Base-by-base conservation (phyloP, 441 rosid species). In the Omphalea diandra region DNA sequence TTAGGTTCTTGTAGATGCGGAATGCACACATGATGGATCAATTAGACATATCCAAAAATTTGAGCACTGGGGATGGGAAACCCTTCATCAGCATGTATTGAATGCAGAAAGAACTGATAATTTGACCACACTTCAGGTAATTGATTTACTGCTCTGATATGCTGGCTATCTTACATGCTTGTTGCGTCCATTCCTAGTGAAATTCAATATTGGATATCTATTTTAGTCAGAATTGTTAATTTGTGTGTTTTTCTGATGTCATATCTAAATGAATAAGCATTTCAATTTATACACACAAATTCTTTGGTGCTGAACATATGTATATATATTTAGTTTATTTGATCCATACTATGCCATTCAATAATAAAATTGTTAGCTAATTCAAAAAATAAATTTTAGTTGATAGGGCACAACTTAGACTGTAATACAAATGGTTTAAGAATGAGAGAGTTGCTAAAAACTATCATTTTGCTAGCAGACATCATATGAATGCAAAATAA, bases 1-100 rank as follows among this genome's bases (percentile, higher is more conserved):
- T 73, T 83, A 94, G 97, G 93, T 94, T 53, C 96, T 94, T 44
- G 98, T 94, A 62, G 98, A 94, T 84, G 98, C 98, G 53, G 98
- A 91, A 73, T 94, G 97, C 80, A 94, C 97, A 62, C 98, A 91
- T 78, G 98, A 94, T 79, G 98, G 98, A 17, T 94, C 98, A 33
- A 80, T 91, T 59, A 85, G 79, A 73, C 97, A 91, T 73, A 78
- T 94, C 69, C 97, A 91, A 72, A 94, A 94, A 74, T 94, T 87
- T 85, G 98, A 91, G 77, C 83, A 85, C 10, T 94, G 97, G 97
- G 97, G 97, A 55, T 94, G 98, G 97, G 85, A 77, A 75, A 88
- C 97, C 40, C 85, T 94, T 78, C 84, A 90, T 77, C 92, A 83
- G 11, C 98, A 97, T 75, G 94, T 91, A 10, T 73, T 91, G 70